These are phyloP conservation scores for Alternaria brassicae DNA, from an alignment of 2,329 filamentous ascomycete genomes.

Conservation along the genomic window DNA sequence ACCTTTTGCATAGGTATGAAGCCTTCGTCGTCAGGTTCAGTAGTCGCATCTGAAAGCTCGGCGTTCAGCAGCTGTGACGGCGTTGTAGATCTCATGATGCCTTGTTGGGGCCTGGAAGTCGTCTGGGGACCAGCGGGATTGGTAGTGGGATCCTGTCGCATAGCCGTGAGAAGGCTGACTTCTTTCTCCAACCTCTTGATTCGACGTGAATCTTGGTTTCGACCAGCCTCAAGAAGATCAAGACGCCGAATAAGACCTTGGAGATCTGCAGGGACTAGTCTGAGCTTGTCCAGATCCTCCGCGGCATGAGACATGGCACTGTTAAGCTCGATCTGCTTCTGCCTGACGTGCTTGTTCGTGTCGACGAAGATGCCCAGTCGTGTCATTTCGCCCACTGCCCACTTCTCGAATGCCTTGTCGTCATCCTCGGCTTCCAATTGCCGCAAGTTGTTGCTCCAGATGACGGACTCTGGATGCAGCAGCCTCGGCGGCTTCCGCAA, in stretches of 20 bases:
- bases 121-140: background rate
- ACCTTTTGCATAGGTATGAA: background rate
- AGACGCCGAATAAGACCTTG: conserved; percentile 17
- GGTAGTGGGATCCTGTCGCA: background rate
- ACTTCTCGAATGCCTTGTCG: conserved; percentile 30
- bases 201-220: conserved; percentile 11
- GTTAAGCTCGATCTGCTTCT: conserved; percentile 28
- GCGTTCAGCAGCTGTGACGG: background rate
- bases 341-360: conserved; percentile 23
- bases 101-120: background rate
- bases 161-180: conserved; percentile 8
- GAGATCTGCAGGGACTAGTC: conserved; percentile 4
- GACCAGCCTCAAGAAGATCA: conserved; percentile 20
- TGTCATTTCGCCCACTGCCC: conserved; percentile 23
- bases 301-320: conserved; percentile 14
- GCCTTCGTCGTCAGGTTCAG: conserved; percentile 19
- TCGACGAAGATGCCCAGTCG: conserved; percentile 23
- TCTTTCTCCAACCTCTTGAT: conserved; percentile 20
- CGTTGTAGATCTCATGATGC: background rate
- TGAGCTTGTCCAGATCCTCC: conserved; percentile 16
- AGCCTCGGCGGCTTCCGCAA: conserved; percentile 23
- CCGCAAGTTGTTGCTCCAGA: conserved; percentile 30
- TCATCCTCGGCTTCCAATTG: conserved; percentile 34
- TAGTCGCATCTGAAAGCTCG: conserved; percentile 1
- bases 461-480: conserved; percentile 20